phyloP scores from a whole-genome alignment of 306 rosid species.

The Purshia tridentata region DNA sequence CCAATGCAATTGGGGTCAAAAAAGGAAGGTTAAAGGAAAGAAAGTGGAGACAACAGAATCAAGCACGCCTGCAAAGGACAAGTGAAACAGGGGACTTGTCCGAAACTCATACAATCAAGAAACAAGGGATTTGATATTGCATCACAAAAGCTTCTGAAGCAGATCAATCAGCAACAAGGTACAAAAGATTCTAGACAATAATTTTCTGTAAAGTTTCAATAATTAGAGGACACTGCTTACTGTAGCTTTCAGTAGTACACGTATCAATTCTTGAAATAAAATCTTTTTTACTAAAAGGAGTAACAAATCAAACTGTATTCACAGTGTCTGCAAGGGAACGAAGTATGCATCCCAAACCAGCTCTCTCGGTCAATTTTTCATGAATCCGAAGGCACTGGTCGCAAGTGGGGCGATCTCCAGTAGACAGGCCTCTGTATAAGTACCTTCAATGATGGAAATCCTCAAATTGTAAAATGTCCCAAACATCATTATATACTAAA shows the following conservation, averaged over 20 bases:
- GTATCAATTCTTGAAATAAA: not conserved
- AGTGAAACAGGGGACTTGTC: not conserved
- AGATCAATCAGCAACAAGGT: not conserved
- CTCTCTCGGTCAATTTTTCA: conserved; percentile 84
- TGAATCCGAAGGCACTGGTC: conserved; percentile 91
- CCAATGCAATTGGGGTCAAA: not conserved
- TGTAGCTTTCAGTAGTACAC: not conserved
- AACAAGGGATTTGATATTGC: not conserved
- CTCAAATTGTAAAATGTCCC: not conserved
- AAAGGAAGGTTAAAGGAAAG: not conserved
- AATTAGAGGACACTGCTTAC: not conserved
- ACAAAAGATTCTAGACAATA: not conserved
- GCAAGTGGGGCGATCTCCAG: conserved; percentile 94
- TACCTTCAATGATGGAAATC: conserved; percentile 50
- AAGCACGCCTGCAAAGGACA: not conserved
- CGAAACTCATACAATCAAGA: too few relatives aligned
- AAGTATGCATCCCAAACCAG: conserved; percentile 94
- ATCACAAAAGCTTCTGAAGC: not conserved
- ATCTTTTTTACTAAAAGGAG: not conserved
- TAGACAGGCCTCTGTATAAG: conserved; percentile 90
- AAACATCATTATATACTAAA: not conserved
- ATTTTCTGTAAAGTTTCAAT: not conserved
- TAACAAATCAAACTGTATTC: conserved; percentile 64
- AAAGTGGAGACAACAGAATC: not conserved
- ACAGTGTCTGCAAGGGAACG: conserved; percentile 81